Evolutionary conservation across 2,329 filamentous ascomycete species (phyloP), one percentile per base, ranked within the genome.

Genomic region (Pseudogymnoascus verrucosus): DNA sequence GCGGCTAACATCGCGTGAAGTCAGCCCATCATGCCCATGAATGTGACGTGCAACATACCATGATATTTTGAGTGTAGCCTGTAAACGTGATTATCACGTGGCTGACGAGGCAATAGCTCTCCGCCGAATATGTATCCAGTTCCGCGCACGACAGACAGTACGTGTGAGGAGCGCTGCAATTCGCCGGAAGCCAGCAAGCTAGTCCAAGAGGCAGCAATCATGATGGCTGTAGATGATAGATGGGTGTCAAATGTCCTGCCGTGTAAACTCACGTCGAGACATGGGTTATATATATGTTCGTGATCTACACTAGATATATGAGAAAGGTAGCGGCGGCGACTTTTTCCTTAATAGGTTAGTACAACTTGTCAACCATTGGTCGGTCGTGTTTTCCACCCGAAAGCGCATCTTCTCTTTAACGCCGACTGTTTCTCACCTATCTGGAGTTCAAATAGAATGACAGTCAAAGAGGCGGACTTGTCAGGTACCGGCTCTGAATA

Each of bases 161-260:
- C 73, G 31, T 84, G 81, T 1, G 82, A 84, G 0, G 82, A 84
- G 19, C 82, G 78, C 64, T 77, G 75, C 11, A 84, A 77, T 5
- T 74, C 70, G 6, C 66, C 61, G 26, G 64, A 70, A 5, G 68
- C 65, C 12, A 68, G 65, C 6, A 76, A 19, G 1, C 63, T 65
- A 2, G 66, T 68, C 73, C 74, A 76, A 57, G 65, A 47, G 44
- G 68, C 65, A 63, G 63, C 63, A 40, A 61, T 14, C 54, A 31
- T 31, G 26, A 31, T 60, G 19, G n/a, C 7, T 11, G 12, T 21
- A 42, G 40, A 42, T 42, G 42, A 23, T 12, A 23, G 5, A 44
- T 23, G 14, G 40, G 5, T 44, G 40, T 44, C 19, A 44, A 16
- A 19, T 19, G 19, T 19, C 19, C 19, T 19, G 19, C 19, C 19